phyloP scores from a whole-genome alignment of 202 grass and related monocot genomes.

The Schoenoplectus triqueter region DNA sequence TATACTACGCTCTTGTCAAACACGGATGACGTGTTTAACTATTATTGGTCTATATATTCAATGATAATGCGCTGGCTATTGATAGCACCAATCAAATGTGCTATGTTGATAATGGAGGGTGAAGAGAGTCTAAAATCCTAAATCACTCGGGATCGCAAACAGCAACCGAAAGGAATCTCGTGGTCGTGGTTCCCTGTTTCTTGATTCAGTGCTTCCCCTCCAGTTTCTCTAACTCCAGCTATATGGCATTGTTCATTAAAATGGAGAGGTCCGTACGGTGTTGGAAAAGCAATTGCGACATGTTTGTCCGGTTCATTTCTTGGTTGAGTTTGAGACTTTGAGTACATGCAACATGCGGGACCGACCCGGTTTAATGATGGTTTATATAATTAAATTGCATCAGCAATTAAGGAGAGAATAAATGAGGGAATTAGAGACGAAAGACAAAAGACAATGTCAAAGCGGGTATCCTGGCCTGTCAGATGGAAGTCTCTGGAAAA shows the following conservation, averaged over 20 bases:
- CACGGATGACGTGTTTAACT: background rate
- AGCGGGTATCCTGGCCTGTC: background rate
- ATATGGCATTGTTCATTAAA: background rate
- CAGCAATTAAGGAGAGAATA: background rate
- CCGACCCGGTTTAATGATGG: background rate
- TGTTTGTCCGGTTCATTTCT: constrained; percentile 6
- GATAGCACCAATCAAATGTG: background rate
- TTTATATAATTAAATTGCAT: background rate
- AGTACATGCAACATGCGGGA: background rate
- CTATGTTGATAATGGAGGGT: background rate
- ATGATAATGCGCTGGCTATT: background rate
- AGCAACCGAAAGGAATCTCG: background rate
- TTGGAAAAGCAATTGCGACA: background rate
- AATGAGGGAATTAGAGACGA: background rate
- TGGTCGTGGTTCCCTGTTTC: too few species aligned
- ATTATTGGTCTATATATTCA: background rate
- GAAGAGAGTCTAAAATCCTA: background rate
- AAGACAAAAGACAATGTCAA: background rate
- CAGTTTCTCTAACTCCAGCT: background rate
- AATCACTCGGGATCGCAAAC: background rate
- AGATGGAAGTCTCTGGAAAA: background rate
- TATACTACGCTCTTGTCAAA: background rate
- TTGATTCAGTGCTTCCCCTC: background rate
- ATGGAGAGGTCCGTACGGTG: background rate
- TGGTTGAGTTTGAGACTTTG: too few species aligned